Conservation (phyloP, 31 red algal genomes). For the Endocladia muricata region DNA sequence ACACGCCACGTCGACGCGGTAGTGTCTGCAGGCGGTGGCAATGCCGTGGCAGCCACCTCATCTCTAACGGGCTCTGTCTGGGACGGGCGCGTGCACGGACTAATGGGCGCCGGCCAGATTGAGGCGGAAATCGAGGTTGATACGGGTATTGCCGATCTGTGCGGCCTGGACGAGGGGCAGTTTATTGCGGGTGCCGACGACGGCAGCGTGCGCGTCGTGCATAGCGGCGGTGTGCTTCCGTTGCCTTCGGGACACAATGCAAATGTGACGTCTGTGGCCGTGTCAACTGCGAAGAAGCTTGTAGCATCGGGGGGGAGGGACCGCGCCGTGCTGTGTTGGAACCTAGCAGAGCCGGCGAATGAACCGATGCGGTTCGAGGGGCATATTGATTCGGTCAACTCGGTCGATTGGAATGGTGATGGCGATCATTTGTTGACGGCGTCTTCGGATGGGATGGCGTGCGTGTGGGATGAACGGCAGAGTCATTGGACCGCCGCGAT, state of each 20-base stretch:
- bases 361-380: constrained; percentile 77
- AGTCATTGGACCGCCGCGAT: constrained; percentile 62
- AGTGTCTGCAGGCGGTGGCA: constrained; percentile 73
- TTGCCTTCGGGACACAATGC: constrained; percentile 74
- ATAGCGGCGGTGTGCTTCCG: constrained; percentile 67
- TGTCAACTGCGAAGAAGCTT: constrained; percentile 48
- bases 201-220: constrained; percentile 71
- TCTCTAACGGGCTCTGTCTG: constrained; percentile 70
- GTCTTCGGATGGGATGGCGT: constrained; percentile 68
- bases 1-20: constrained; percentile 79
- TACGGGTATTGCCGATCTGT: constrained; percentile 71
- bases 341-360: constrained; percentile 59
- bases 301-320: constrained; percentile 71
- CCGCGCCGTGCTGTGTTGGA: constrained; percentile 69
- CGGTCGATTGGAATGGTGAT: constrained; percentile 63
- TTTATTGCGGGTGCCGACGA: constrained; percentile 84
- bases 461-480: constrained; percentile 85
- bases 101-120: constrained; percentile 78
- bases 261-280: constrained; percentile 53
- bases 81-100: constrained; percentile 81
- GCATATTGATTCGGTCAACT: constrained; percentile 74
- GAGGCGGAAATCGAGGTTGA: constrained; percentile 82
- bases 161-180: constrained; percentile 73
- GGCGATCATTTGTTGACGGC: constrained; percentile 75
- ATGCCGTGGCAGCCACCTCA: constrained; percentile 84